Evolutionary conservation across 192 early-diverging fungal species (phyloP).

Genomic region (Coemansia sp.): DNA sequence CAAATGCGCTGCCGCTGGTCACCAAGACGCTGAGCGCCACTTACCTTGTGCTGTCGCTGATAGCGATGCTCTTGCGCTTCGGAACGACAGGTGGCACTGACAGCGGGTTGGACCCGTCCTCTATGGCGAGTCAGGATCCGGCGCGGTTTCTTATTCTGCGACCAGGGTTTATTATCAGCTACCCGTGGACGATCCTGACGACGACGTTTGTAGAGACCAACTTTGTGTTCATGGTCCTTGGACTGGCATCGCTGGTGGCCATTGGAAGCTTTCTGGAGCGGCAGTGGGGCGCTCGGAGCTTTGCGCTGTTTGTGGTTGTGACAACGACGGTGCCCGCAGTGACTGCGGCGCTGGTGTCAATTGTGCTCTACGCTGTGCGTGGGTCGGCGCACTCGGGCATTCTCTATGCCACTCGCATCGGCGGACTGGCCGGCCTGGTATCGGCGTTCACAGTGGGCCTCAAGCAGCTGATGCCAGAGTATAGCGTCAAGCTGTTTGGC

Average conservation of each 20-base stretch:
- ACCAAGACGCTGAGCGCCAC: conserved; percentile 27
- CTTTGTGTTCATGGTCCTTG: conserved; percentile 19
- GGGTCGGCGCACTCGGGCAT: conserved; percentile 4
- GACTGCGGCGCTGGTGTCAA: conserved; percentile 36
- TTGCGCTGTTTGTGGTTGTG: conserved; percentile 67
- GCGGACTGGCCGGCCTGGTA: conserved; percentile 71
- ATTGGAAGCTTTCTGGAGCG: conserved; percentile 80
- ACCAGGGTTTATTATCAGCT: conserved; percentile 23
- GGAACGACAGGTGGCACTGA: background rate
- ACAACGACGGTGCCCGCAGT: conserved; percentile 40
- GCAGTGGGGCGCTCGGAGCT: conserved; percentile 76
- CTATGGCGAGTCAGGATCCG: conserved; percentile 17
- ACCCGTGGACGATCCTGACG: conserved; percentile 51
- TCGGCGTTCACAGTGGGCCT: conserved; percentile 81
- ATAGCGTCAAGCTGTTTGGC: conserved; percentile 65
- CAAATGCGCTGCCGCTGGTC: conserved; percentile 28
- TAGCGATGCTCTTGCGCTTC: conserved; percentile 19
- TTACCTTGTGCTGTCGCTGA: conserved; percentile 20
- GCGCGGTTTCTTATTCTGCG: conserved; percentile 44
- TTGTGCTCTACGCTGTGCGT: conserved; percentile 14
- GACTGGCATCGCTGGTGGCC: conserved; percentile 20
- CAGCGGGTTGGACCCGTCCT: conserved; percentile 8
- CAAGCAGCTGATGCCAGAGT: conserved; percentile 88
- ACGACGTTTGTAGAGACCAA: conserved; percentile 39
- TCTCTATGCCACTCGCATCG: conserved; percentile 43